Percentiles rank a stretch among this genome's conserved stretches.
Evolutionary conservation across 1,284 basidiomycete genomes (phyloP).

Genomic region (Cystobasidium slooffiae): DNA sequence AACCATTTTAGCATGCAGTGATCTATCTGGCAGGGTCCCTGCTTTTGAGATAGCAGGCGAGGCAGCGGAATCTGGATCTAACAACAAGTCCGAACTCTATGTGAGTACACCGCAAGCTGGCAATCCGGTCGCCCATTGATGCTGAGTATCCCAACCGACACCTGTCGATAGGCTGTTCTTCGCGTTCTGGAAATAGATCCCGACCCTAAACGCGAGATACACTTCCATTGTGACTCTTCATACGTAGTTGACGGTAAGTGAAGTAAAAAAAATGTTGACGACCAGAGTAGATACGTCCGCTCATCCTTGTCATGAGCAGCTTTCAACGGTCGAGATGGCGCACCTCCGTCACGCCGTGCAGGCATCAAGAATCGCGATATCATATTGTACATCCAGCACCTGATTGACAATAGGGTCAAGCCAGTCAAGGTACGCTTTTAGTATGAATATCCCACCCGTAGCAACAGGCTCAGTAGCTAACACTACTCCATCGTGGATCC

Average conservation of each 20-base stretch:
- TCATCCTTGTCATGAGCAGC: not conserved
- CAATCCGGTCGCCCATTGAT: no score
- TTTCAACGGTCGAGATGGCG: not conserved
- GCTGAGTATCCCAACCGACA: not conserved
- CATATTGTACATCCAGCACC: slow-evolving; percentile 3
- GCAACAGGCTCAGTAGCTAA: not conserved
- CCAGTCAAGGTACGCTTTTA: slow-evolving; percentile 5
- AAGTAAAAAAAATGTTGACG: not conserved
- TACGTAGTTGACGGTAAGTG: slow-evolving; percentile 10
- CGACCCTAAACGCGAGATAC: slow-evolving; percentile 12
- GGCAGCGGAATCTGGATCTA: not conserved
- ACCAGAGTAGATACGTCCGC: not conserved
- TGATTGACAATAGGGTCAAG: not conserved
- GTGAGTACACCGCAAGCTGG: not conserved
- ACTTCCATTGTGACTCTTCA: not conserved
- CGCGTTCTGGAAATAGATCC: slow-evolving; percentile 33
- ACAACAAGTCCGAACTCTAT: slow-evolving; percentile 20
- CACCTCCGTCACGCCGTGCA: not conserved
- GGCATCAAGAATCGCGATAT: slow-evolving; percentile 13
- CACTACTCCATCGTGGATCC: not conserved
- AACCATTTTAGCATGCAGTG: not conserved
- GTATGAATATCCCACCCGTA: not conserved
- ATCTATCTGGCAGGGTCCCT: slow-evolving; percentile 14
- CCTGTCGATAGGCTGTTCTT: slow-evolving; percentile 3
- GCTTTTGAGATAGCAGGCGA: not conserved